Evolutionary conservation across 2,329 filamentous ascomycete genomes (phyloP), one percentile per base, ranked within the genome.

Genomic region (Ceratocystis albifundus): DNA sequence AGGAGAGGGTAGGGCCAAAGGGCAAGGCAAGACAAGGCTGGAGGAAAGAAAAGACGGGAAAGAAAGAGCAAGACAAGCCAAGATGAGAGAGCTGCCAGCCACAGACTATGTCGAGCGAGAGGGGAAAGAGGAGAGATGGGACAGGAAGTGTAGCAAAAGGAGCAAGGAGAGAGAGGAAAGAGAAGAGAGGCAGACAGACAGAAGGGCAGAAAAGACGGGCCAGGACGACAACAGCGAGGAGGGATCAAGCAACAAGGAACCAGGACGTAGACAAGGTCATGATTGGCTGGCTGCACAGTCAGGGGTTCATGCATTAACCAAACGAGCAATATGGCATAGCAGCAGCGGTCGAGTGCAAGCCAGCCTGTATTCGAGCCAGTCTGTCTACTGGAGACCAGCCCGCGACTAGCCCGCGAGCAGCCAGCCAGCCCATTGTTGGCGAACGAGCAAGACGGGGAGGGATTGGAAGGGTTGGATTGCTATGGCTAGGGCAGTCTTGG

Each of bases 61-160:
- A 48, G 46, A 48, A 22, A 48, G 46, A 48, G 46, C 3, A 12
- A 41, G 36, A 41, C 10, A 41, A 41, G 36, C 36, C 36, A 2
- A 53, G n/a, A 53, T 20, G n/a, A 25, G n/a, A 25, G 22, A 25
- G 48, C 48, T 53, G 48, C 22, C 22, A 25, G 48, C n/a, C 22
- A n/a, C 22, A 25, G n/a, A 25, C n/a, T 53, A 20, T 5, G 22
- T n/a, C n/a, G 48, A n/a, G 25, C n/a, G 48, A n/a, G 25, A 61
- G 36, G 12, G 8, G 10, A 65, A 32, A 45, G 50, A 25, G 44
- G 15, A 36, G 15, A 36, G 20, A 28, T 32, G 64, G 61, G 17
- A 53, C 55, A 65, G 57, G 30, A 57, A 45, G n/a, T 12, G 59
- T 36, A 55, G 53, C 59, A 63, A 41, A 66, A 66, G 50, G 64